Percentiles rank a stretch among this genome's conserved stretches.
phyloP scores from a whole-genome alignment of 352 stramenopile species.

The Globisporangium echinulatum region DNA sequence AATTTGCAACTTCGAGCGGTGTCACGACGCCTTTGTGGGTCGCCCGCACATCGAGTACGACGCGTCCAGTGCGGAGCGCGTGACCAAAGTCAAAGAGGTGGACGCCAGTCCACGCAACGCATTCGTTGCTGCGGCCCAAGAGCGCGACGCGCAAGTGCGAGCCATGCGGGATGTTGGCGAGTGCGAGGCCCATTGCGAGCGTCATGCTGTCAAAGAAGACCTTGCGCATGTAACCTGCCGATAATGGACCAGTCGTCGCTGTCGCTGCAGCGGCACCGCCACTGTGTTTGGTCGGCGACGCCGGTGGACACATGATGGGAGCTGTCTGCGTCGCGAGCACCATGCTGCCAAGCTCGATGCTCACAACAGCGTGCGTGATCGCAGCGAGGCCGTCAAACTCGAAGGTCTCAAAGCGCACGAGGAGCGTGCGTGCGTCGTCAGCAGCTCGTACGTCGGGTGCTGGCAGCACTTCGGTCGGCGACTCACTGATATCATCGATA shows the following conservation, averaged over 20 bases:
- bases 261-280: neutral
- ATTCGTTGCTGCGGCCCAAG: constrained; percentile 27
- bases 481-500: constrained; percentile 1
- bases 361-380: constrained; percentile 14
- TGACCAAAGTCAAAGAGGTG: constrained; percentile 84
- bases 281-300: constrained; percentile 16
- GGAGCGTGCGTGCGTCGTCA: constrained; percentile 13
- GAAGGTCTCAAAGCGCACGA: constrained; percentile 13
- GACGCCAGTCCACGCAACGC: constrained; percentile 55
- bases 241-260: neutral
- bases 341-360: constrained; percentile 26
- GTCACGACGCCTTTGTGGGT: constrained; percentile 33
- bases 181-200: constrained; percentile 19
- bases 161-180: constrained; percentile 71
- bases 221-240: constrained; percentile 5
- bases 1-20: constrained; percentile 73
- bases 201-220: constrained; percentile 4
- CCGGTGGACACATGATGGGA: constrained; percentile 3
- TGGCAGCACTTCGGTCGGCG: constrained; percentile 12
- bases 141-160: constrained; percentile 65
- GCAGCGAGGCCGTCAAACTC: constrained; percentile 5
- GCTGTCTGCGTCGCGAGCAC: constrained; percentile 14
- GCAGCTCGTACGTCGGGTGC: constrained; percentile 10
- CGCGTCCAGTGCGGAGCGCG: constrained; percentile 40
- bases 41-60: constrained; percentile 26